Evolutionary conservation across 768 basidiomycete genomes (phyloP), one percentile per base, ranked within the genome.

Genomic region (Omphalotus guepiniiformis): DNA sequence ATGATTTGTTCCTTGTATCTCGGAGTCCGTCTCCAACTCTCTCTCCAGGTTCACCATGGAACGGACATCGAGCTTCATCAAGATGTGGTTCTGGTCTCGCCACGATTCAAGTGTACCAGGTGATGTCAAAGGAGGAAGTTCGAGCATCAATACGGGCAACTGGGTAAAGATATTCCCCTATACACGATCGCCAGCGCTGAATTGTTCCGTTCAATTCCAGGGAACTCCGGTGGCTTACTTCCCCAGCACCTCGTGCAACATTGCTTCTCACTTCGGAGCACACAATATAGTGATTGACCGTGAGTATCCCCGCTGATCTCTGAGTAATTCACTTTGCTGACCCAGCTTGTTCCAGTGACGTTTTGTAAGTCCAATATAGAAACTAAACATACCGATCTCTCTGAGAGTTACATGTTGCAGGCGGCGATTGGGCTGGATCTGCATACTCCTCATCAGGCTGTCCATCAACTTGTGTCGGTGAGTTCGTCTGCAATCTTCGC

Each of bases 351-450:
- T 1, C 22, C 37, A 72, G 70, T 85, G 48, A 80, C 83, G 2
- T 78, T 86, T 57, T 85, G 85, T 84, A 52, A 55, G 79, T n/a
- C 64, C 5, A 23, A 46, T 6, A 26, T 4, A 39, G 23, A 48
- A 48, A 41, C 25, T 21, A 16, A 25, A 12, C n/a, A 28, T 23
- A 35, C 9, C 30, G 16, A 42, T 47, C 37, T 27, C 30, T 38
- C 32, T 26, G 39, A 8, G 15, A 3, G n/a, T n/a, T n/a, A n/a
- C n/a, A n/a, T n/a, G n/a, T 39, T 36, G 18, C 39, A 81, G 80
- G 79, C 38, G 82, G 80, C 35, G 75, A 77, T 53, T 82, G 74
- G 74, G 83, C 81, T 3, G 79, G 80, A 27, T 54, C 61, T 32
- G 64, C 64, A 8, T 84, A 75, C 57, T 54, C 49, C 16, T 40